Percentiles rank a stretch among this genome's conserved stretches.
phyloP scores from a whole-genome alignment of 140 eudicot species.

The Bidens hawaiensis region DNA sequence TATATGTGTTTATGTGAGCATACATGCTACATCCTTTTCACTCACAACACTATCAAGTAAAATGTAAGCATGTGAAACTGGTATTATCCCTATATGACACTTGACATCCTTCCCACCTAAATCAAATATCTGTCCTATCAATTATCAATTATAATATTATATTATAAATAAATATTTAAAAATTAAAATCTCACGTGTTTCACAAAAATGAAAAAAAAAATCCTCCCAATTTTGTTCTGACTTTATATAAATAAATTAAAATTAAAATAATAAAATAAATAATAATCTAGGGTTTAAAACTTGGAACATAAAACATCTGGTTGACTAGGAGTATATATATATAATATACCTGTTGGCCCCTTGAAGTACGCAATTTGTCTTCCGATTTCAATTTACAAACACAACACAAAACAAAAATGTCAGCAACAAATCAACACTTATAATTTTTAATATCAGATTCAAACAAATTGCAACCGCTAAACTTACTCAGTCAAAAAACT shows the following conservation, averaged over 20 bases:
- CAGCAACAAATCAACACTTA: neutral
- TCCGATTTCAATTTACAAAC: slow-evolving; percentile 8
- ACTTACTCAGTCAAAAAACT: slow-evolving; percentile 87
- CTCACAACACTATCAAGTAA: neutral
- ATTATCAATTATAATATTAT: no score
- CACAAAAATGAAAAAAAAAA: neutral
- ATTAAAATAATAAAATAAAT: no score
- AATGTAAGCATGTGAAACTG: no score
- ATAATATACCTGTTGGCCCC: slow-evolving; percentile 84
- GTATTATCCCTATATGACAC: neutral
- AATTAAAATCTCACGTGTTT: neutral
- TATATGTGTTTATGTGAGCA: no score
- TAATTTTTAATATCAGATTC: no score
- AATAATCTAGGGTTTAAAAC: no score
- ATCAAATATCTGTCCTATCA: no score
- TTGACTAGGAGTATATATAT: neutral
- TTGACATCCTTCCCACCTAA: neutral
- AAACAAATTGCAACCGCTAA: neutral
- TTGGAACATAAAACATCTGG: neutral
- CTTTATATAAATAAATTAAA: neutral
- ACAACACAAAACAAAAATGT: neutral
- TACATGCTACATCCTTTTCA: neutral
- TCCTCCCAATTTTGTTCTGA: neutral
- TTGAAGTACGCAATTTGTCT: slow-evolving; percentile 81
- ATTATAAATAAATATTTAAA: no score